Evolutionary conservation across 495 filamentous ascomycete genomes (phyloP).

Genomic region (Cudoniella acicularis): DNA sequence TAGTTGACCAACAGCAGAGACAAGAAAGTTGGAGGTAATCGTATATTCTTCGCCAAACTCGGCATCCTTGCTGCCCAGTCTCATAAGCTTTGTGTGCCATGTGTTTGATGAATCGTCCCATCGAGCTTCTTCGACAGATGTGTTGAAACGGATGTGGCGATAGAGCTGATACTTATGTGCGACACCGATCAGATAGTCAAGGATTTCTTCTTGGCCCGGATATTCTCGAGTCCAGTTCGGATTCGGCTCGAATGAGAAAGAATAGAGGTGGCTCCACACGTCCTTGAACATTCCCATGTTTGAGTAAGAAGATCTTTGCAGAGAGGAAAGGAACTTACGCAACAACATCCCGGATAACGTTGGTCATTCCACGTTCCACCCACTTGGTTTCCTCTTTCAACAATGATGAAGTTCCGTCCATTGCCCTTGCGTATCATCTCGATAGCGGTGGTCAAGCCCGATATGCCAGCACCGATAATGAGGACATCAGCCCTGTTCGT

Average conservation of each 20-base stretch:
- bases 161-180: conserved; percentile 55
- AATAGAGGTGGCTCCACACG: conserved; percentile 43
- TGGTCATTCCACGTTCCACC: conserved; percentile 57
- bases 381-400: conserved; percentile 49
- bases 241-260: conserved; percentile 60
- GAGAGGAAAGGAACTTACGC: conserved; percentile 36
- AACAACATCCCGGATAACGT: conserved; percentile 51
- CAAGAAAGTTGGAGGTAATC: conserved; percentile 54
- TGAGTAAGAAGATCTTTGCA: background rate
- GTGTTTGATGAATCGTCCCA: conserved; percentile 53
- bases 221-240: conserved; percentile 52
- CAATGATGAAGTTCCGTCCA: conserved; percentile 51
- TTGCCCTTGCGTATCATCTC: conserved; percentile 50
- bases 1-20: conserved; percentile 63
- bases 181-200: conserved; percentile 55
- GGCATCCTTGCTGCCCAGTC: conserved; percentile 30
- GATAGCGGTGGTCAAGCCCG: conserved; percentile 47
- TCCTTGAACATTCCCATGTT: background rate
- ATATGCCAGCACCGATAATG: conserved; percentile 52
- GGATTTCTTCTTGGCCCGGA: conserved; percentile 53
- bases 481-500: conserved; percentile 45
- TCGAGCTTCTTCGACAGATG: conserved; percentile 50
- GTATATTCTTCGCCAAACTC: conserved; percentile 48
- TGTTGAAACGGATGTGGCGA: conserved; percentile 57
- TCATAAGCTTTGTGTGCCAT: conserved; percentile 31